Percentiles rank a stretch among this genome's conserved stretches.
These are phyloP conservation scores for Bipolaris sorokiniana DNA, from an alignment of 2,329 filamentous ascomycete genomes.

Conservation along the genomic window DNA sequence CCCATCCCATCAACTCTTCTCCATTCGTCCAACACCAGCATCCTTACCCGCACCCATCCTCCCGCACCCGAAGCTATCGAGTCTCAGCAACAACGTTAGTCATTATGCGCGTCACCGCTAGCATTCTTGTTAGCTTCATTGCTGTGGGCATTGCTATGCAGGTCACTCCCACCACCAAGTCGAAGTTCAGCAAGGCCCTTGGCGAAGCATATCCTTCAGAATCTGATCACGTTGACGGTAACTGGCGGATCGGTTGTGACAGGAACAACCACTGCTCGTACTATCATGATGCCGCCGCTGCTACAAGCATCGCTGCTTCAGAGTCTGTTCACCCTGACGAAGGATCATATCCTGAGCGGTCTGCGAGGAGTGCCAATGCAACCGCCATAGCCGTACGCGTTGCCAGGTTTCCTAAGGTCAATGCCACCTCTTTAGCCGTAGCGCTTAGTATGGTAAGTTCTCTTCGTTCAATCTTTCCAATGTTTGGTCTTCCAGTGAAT, in stretches of 20 bases:
- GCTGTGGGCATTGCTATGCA: conserved; percentile 14
- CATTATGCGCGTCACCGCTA: conserved; percentile 16
- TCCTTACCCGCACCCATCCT: conserved; percentile 8
- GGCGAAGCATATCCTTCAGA: not conserved
- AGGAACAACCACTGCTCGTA: conserved; percentile 12
- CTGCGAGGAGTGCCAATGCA: not conserved
- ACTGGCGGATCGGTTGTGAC: conserved; percentile 19
- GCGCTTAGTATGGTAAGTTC: not conserved
- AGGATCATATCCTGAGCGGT: not conserved
- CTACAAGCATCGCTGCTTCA: not conserved
- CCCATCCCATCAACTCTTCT: conserved; percentile 14
- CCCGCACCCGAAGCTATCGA: not conserved
- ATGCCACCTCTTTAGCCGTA: not conserved
- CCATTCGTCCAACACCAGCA: conserved; percentile 17
- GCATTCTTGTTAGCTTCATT: conserved; percentile 19
- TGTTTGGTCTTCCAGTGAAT: not conserved
- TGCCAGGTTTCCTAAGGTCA: not conserved
- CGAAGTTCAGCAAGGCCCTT: not conserved
- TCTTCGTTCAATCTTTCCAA: not conserved
- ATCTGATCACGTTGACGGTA: not conserved
- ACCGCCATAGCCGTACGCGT: not conserved
- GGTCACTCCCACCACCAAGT: conserved; percentile 2
- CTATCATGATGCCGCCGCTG: not conserved
- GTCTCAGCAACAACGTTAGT: not conserved
- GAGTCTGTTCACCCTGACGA: not conserved